Base-by-base conservation (phyloP, 2,329 filamentous ascomycete species). In the Cytospora mali region DNA sequence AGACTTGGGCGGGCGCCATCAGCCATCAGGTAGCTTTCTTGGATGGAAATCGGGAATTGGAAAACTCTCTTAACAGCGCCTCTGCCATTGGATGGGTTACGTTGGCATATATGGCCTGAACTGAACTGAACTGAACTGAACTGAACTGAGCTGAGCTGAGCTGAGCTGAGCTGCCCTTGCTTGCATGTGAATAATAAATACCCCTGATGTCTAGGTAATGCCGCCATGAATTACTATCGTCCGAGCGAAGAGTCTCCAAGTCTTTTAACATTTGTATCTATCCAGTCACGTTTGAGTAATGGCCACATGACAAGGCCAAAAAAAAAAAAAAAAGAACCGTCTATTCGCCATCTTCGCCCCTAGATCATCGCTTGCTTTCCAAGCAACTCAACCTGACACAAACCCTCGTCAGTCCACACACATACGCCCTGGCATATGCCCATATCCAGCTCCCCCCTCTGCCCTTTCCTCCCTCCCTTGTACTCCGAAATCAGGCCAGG, bases 241-340 rank as follows among this genome's bases (percentile, higher is more conserved):
- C 18, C 42, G 23, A 10, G 13, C 10, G 18, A 21, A 42, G 16
- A 18, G 18, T 42, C 6, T n/a, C 6, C 16, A 21, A 42, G 5
- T 21, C 16, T 18, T 23, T 51, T 25, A 33, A 33, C 50, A 27
- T 4, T 18, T 33, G 58, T 28, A 60, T 60, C 58, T 54, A 60
- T 60, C 35, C 28, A 54, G 21, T 60, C 50, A 55, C 50, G 51
- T 60, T 39, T 49, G 52, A 16, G 28, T 23, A n/a, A n/a, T 23
- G 21, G 11, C 14, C 27, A 48, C 28, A 60, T 54, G 25, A 18
- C 50, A 29, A 33, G 42, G 21, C 42, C 33, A 42, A 18, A 21
- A 28, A 48, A 29, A 33, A 46, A 28, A 48, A 25, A 42, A 18
- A 21, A 28, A 48, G 14, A 31, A 7, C 58, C 50, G 16, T 60